phyloP scores from a whole-genome alignment of 495 filamentous ascomycete species.

The Podospora bellae-mahoneyi region DNA sequence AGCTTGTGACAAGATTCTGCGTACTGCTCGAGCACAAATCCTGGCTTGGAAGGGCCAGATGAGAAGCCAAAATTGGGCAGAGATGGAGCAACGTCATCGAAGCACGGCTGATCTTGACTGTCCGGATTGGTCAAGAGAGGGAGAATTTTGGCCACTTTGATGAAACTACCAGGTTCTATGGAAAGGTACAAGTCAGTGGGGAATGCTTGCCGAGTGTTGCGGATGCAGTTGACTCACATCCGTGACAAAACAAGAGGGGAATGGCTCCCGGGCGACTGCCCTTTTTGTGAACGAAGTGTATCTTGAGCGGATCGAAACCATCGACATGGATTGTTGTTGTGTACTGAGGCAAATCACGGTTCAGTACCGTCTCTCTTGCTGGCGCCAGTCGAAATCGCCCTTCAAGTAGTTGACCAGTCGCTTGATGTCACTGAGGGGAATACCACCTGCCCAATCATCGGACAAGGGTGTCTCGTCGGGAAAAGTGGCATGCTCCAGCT shows the following conservation, averaged over 20 bases:
- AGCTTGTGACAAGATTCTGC: constrained; percentile 21
- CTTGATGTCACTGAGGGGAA: constrained; percentile 52
- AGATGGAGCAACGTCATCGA: constrained; percentile 65
- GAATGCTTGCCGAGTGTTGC: background rate
- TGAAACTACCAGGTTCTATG: constrained; percentile 64
- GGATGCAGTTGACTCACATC: constrained; percentile 41
- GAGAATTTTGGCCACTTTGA: constrained; percentile 64
- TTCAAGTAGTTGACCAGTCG: constrained; percentile 49
- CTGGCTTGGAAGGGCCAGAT: constrained; percentile 13
- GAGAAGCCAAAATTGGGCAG: constrained; percentile 49
- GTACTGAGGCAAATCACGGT: constrained; percentile 53
- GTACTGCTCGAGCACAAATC: constrained; percentile 13
- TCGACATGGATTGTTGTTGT: constrained; percentile 48
- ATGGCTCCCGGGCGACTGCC: constrained; percentile 44
- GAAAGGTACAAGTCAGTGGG: constrained; percentile 1
- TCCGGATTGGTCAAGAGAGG: constrained; percentile 46
- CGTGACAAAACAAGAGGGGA: constrained; percentile 56
- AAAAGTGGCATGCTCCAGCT: constrained; percentile 31
- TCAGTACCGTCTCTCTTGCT: constrained; percentile 50
- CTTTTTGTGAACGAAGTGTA: constrained; percentile 55
- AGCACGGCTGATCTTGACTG: constrained; percentile 45
- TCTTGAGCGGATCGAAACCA: constrained; percentile 45
- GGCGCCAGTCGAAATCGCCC: constrained; percentile 45
- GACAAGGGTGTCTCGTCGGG: constrained; percentile 31
- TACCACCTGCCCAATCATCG: constrained; percentile 39